Evolutionary conservation across 805 yeast genomes (phyloP), one percentile per base, ranked within the genome.

Genomic region (Candida lessepsii): DNA sequence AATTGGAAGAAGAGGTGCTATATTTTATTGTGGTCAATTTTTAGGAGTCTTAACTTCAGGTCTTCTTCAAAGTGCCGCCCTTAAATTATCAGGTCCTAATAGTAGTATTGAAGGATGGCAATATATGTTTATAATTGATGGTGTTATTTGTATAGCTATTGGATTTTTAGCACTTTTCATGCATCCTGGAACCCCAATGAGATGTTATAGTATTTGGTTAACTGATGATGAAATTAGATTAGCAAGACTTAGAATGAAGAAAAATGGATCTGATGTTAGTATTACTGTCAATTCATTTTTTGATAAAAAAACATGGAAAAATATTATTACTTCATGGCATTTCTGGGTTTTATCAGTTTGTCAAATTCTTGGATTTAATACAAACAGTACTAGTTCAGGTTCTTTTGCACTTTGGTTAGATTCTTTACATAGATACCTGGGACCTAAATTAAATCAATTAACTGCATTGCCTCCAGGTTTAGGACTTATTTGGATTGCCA

Each of bases 381-480:
- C 61, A 39, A 60, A 54, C 43, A 58, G 57, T 32, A 58, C 60
- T 4, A 42, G 54, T n/a, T 42, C 53, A 13, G 66, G 67, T n/a
- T 54, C 61, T 2, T 61, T 56, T 44, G 59, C 57, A 9, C 50
- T 61, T 37, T 61, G 65, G 65, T 47, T 61, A 18, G 43, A 54
- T 29, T 50, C 57, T 13, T 42, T 50, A 34, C 54, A 65, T 33
- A 52, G 61, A 29, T 40, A 42, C 18, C 59, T 5, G 49, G n/a
- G n/a, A n/a, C n/a, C 52, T 24, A 53, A 52, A 6, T 57, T 78
- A 15, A 78, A 80, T 50, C 65, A 78, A 41, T 59, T 76, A 35
- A 64, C 80, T 9, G 70, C 80, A 3, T 47, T 77, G 13, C 78
- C 85, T 0, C 83, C 85, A 1, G 81, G 76, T 10, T 55, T 80